These are phyloP conservation scores for Anisogramma anomala DNA, from an alignment of 2,329 filamentous ascomycete genomes.

Conservation along the genomic window DNA sequence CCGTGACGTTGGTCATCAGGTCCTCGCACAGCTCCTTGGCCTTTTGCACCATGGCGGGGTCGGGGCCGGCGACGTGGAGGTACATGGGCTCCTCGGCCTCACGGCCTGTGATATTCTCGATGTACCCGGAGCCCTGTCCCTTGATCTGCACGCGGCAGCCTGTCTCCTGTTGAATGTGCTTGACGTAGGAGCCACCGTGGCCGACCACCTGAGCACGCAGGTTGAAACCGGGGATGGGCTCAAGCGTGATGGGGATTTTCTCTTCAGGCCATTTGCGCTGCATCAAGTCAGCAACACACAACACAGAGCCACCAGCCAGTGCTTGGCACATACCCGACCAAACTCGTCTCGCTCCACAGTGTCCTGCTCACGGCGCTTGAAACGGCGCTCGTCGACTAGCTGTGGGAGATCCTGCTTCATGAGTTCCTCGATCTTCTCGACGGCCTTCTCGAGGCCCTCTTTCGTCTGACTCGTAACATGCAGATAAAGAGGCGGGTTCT, in stretches of 20 bases:
- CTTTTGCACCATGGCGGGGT: conserved; percentile 71
- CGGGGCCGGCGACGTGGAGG: conserved; percentile 88
- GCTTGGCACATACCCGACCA: conserved; percentile 13
- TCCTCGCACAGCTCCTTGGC: conserved; percentile 86
- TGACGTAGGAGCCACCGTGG: conserved; percentile 87
- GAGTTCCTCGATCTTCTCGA: conserved; percentile 81
- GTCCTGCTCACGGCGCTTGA: conserved; percentile 48
- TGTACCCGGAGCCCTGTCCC: conserved; percentile 85
- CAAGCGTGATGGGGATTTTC: conserved; percentile 80
- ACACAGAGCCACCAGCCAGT: conserved; percentile 13
- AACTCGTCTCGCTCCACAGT: conserved; percentile 18
- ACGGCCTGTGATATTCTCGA: conserved; percentile 73
- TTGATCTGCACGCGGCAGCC: conserved; percentile 97
- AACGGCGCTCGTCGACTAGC: conserved; percentile 85
- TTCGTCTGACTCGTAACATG: conserved; percentile 91
- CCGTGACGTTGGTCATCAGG: conserved; percentile 71
- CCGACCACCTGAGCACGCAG: conserved; percentile 92
- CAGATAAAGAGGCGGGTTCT: conserved; percentile 90
- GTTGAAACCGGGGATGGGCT: conserved; percentile 90
- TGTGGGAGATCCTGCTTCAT: conserved; percentile 95
- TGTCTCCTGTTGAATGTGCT: conserved; percentile 94
- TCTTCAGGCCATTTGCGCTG: conserved; percentile 97
- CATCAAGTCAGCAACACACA: conserved; percentile 19
- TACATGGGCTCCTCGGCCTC: conserved; percentile 97
- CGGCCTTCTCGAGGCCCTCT: conserved; percentile 78